Conservation (phyloP, 140 eudicot genomes). For the Oenanthe javanica region DNA sequence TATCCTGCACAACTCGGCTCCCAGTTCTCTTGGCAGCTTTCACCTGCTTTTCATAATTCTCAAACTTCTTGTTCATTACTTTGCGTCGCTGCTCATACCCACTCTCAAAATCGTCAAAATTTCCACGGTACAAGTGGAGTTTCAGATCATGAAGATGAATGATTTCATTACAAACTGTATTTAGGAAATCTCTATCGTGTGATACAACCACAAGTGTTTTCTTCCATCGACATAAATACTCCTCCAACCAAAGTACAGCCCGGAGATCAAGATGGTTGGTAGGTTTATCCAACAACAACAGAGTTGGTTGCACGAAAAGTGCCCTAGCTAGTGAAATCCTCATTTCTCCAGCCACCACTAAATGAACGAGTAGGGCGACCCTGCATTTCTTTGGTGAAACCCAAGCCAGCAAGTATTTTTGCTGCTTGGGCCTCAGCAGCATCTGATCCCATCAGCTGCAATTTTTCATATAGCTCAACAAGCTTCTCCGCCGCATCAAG, state of each 20-base stretch:
- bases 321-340: slow-evolving; percentile 49
- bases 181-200: slow-evolving; percentile 40
- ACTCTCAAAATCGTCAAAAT: slow-evolving; percentile 39
- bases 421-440: slow-evolving; percentile 50
- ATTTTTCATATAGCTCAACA: slow-evolving; percentile 30
- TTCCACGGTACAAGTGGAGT: slow-evolving; percentile 41
- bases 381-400: slow-evolving; percentile 44
- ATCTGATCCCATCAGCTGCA: slow-evolving; percentile 41
- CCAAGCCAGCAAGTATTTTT: slow-evolving; percentile 46
- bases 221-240: slow-evolving; percentile 37
- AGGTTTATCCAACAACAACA: slow-evolving; percentile 39
- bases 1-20: slow-evolving; percentile 33
- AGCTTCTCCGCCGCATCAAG: slow-evolving; percentile 30
- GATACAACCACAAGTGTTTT: slow-evolving; percentile 47
- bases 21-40: slow-evolving; percentile 48
- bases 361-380: slow-evolving; percentile 33
- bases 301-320: slow-evolving; percentile 44
- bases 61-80: slow-evolving; percentile 37
- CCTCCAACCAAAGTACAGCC: slow-evolving; percentile 48
- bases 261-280: slow-evolving; percentile 48
- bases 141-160: slow-evolving; percentile 43
- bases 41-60: slow-evolving; percentile 34
- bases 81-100: slow-evolving; percentile 45
- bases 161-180: slow-evolving; percentile 37
- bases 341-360: slow-evolving; percentile 56